Percentiles rank a stretch among this genome's conserved stretches.
phyloP scores from a whole-genome alignment of 2,329 filamentous ascomycete genomes.

The Aspergillus sp. region DNA sequence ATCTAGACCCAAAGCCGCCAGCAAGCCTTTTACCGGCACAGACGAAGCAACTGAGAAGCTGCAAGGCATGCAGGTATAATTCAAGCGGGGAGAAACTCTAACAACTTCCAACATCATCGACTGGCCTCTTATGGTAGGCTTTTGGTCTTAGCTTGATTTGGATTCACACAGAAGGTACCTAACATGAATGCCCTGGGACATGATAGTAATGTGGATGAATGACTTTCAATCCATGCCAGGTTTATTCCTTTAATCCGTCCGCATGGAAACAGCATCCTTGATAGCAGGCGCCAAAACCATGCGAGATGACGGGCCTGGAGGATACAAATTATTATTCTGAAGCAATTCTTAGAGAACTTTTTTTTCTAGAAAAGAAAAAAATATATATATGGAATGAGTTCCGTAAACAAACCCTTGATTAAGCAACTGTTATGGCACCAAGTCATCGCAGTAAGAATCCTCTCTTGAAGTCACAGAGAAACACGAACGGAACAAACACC shows the following conservation, averaged over 20 bases:
- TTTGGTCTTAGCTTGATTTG: background rate
- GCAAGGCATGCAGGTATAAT: conserved; percentile 42
- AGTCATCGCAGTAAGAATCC: too few species aligned
- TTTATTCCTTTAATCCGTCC: background rate
- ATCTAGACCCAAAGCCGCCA: conserved; percentile 43
- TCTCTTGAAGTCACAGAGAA: too few species aligned
- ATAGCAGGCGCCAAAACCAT: background rate
- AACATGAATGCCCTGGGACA: background rate
- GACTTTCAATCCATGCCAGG: background rate
- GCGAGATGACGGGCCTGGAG: background rate
- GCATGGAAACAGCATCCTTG: background rate
- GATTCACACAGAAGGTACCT: background rate
- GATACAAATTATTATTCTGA: background rate
- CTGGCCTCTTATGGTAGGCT: too few species aligned
- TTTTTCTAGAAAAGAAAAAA: background rate
- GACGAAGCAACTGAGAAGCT: conserved; percentile 42
- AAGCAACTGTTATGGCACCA: too few species aligned
- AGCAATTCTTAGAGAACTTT: background rate
- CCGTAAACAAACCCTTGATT: too few species aligned
- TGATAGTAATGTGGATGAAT: background rate
- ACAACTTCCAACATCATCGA: too few species aligned
- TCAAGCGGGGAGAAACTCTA: background rate
- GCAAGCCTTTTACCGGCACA: conserved; percentile 27
- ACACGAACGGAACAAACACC: too few species aligned
- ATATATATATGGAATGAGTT: too few species aligned